Base-by-base conservation (phyloP, 768 basidiomycete species). In the Crassisporium funariophilum region DNA sequence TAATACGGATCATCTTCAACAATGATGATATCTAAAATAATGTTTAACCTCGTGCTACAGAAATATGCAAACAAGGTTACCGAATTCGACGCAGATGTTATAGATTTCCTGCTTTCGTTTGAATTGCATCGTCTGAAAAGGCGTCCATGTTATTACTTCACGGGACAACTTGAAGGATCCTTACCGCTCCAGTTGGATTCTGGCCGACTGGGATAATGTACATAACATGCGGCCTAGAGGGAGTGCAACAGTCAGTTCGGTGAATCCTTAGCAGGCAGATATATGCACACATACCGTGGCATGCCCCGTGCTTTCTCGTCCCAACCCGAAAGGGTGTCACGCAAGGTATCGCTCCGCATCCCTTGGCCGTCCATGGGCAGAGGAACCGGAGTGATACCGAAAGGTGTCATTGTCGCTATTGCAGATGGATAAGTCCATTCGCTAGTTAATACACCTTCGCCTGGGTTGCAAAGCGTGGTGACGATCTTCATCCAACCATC, bases 1-100 rank as follows among this genome's bases (percentile, higher is more conserved):
- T 79, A 76, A 64, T 91, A 90, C 3, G 90, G 89, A 64, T 91
- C 89, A 55, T 92, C 89, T 69, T 91, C 88, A 44, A 86, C 81
- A 49, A 89, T 89, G 54, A 90, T 82, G 17, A 90, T 63, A 53
- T 91, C 82, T 86, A 27, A 13, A 39, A 12, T 47, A 40, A 25
- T 46, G 24, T 22, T 11, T 12, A 2, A 40, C 31, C 23, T 29
- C 10, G 27, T 20, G 6, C 19, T 13, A 33, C 21, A 1, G 15
- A 12, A n/a, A 19, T 3, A 11, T 35, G 22, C 47, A n/a, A 20
- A 48, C 22, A 34, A 15, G 41, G 57, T 40, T 50, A 84, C 86
- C 88, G 65, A 81, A 91, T 68, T 89, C 84, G 46, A 88, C 83
- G 55, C 87, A 90, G 47, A 92, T 72, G n/a, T 81, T 77, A 64